Evolutionary conservation across 1,284 basidiomycete genomes (phyloP).

Genomic region (Malassezia japonica): DNA sequence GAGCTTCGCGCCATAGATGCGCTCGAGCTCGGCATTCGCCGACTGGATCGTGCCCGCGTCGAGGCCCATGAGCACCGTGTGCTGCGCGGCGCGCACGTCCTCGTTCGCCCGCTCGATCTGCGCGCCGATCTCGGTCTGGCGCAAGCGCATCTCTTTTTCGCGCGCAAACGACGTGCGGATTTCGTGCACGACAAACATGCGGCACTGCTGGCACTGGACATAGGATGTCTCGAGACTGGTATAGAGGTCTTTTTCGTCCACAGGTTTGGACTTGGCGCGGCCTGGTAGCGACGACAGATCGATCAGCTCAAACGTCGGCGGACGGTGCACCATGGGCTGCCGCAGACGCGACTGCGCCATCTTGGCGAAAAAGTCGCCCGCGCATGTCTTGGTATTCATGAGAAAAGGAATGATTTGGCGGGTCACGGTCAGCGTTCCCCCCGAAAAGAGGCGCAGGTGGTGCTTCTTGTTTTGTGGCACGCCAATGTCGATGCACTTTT

Average conservation of each 20-base stretch:
- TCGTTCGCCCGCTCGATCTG: neutral
- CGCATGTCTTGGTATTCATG: conserved; percentile 25
- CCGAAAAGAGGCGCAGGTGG: conserved; percentile 22
- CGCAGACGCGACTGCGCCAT: conserved; percentile 29
- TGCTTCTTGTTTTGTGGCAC: conserved; percentile 27
- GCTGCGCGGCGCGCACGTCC: conserved; percentile 4
- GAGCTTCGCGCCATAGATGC: too few species aligned
- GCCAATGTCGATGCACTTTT: conserved; percentile 28
- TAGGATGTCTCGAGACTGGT: conserved; percentile 31
- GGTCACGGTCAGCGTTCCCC: conserved; percentile 14
- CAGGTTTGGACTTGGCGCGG: conserved; percentile 19
- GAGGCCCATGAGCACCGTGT: too few species aligned
- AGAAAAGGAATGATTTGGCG: conserved; percentile 22
- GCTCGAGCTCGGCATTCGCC: too few species aligned
- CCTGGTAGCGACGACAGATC: conserved; percentile 32
- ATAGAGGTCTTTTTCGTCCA: conserved; percentile 26
- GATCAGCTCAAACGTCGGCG: conserved; percentile 24
- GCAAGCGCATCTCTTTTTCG: conserved; percentile 1
- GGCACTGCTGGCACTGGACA: conserved; percentile 23
- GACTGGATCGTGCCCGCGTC: too few species aligned
- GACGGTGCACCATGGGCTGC: conserved; percentile 22
- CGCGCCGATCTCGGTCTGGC: neutral
- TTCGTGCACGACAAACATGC: conserved; percentile 23
- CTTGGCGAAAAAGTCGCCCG: conserved; percentile 30
- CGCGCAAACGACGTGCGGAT: conserved; percentile 12